Evolutionary conservation across 2,329 filamentous ascomycete genomes (phyloP).

Genomic region (Calonectria hawksworthii): DNA sequence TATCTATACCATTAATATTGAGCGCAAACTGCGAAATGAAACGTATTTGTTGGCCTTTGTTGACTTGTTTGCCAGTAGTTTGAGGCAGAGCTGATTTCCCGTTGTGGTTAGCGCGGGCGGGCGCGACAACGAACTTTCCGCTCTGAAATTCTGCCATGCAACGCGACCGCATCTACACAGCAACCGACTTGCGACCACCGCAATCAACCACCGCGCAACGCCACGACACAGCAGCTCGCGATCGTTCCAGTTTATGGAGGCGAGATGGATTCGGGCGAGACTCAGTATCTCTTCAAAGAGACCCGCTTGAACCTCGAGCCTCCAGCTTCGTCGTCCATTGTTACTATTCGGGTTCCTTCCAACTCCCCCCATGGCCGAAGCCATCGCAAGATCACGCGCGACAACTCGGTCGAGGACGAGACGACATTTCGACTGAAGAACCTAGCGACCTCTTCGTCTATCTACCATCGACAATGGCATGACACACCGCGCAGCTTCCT

Average conservation of each 20-base stretch:
- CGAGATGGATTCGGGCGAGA: constrained; percentile 75
- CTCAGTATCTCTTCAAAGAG: constrained; percentile 85
- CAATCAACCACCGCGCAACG: constrained; percentile 30
- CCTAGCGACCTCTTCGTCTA: constrained; percentile 82
- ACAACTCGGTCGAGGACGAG: constrained; percentile 73
- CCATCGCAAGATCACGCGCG: constrained; percentile 55
- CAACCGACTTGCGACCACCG: constrained; percentile 46
- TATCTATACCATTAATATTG: background rate
- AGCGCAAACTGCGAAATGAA: background rate
- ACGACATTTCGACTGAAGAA: constrained; percentile 79
- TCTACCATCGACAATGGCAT: constrained; percentile 86
- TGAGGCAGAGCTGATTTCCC: constrained; percentile 51
- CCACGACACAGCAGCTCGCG: constrained; percentile 30
- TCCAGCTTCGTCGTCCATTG: constrained; percentile 75
- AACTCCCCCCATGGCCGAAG: constrained; percentile 61
- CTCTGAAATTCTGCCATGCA: constrained; percentile 51
- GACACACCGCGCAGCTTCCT: constrained; percentile 87
- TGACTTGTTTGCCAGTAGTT: background rate
- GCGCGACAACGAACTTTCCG: constrained; percentile 41
- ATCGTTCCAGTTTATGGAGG: constrained; percentile 66
- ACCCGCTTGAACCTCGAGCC: constrained; percentile 87
- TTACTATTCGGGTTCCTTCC: constrained; percentile 78
- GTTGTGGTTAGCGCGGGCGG: constrained; percentile 53
- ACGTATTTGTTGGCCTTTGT: background rate
- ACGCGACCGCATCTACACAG: constrained; percentile 46